A percentile compares a stretch with the other conserved stretches of the same genome.
These are phyloP conservation scores for Debaryomyces subglobosus DNA, from an alignment of 1,139 yeast species.

Conservation along the genomic window DNA sequence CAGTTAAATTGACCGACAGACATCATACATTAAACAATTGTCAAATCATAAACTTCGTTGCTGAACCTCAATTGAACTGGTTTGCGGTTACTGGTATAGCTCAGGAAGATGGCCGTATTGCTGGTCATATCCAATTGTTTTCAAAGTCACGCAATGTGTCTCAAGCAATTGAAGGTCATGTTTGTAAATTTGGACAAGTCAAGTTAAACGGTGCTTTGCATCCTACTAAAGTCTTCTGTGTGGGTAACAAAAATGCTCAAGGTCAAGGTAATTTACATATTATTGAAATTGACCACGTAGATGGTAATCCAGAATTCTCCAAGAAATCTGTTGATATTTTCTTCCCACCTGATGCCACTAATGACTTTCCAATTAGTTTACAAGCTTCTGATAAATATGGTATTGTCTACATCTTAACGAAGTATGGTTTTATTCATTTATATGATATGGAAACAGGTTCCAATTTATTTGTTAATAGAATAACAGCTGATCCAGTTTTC, in stretches of 20 bases:
- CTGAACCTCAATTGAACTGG: slow-evolving; percentile 86
- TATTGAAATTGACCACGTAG: slow-evolving; percentile 94
- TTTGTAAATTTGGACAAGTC: slow-evolving; percentile 82
- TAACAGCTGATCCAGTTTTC: slow-evolving; percentile 94
- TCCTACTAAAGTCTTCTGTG: slow-evolving; percentile 88
- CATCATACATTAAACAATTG: slow-evolving; percentile 78
- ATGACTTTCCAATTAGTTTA: slow-evolving; percentile 95
- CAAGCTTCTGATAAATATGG: slow-evolving; percentile 88
- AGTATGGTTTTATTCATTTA: slow-evolving; percentile 94
- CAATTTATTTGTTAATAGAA: slow-evolving; percentile 93
- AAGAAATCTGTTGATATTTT: slow-evolving; percentile 92
- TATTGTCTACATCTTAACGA: slow-evolving; percentile 84
- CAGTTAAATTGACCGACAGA: slow-evolving; percentile 78
- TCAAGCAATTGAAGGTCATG: slow-evolving; percentile 98
- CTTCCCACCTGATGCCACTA: slow-evolving; percentile 95
- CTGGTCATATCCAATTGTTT: slow-evolving; percentile 93
- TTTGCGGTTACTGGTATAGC: slow-evolving; percentile 94
- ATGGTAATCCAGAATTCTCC: slow-evolving; percentile 79
- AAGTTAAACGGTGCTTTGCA: slow-evolving; percentile 71
- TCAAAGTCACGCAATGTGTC: slow-evolving; percentile 88
- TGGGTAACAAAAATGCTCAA: slow-evolving; percentile 83
- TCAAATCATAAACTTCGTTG: slow-evolving; percentile 89
- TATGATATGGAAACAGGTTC: slow-evolving; percentile 93
- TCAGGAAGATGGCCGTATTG: slow-evolving; percentile 92
- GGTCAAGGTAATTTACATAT: slow-evolving; percentile 90